A percentile compares a stretch with the other conserved stretches of the same genome.
Evolutionary conservation across 495 filamentous ascomycete genomes (phyloP).

Genomic region (Penicillium longicatenatum): DNA sequence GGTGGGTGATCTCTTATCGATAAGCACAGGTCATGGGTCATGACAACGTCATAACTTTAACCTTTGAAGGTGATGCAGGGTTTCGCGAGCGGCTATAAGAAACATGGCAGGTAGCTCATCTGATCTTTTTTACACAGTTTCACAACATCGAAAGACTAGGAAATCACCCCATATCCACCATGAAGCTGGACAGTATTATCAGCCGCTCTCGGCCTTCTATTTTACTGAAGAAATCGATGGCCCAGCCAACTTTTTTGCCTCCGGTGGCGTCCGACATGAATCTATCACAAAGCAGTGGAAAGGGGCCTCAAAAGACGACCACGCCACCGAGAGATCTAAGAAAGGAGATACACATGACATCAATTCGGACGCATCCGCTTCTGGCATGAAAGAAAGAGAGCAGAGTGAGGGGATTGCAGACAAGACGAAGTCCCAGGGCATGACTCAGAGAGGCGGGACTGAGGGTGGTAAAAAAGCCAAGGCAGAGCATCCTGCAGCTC

Average conservation of each 20-base stretch:
- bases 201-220: neutral
- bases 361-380: neutral
- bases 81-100: neutral
- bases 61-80: neutral
- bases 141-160: neutral
- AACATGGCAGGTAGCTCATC: neutral
- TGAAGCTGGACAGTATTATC: neutral
- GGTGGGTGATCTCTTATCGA: neutral
- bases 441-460: slow-evolving; percentile 43
- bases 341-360: slow-evolving; percentile 2
- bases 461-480: slow-evolving; percentile 56
- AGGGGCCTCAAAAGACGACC: slow-evolving; percentile 27
- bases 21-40: neutral
- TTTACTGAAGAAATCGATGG: neutral
- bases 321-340: slow-evolving; percentile 1
- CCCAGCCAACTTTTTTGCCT: slow-evolving; percentile 8
- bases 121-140: no score
- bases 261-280: slow-evolving; percentile 18
- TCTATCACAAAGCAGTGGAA: slow-evolving; percentile 35
- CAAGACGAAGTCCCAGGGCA: slow-evolving; percentile 41
- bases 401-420: slow-evolving; percentile 26
- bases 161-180: neutral
- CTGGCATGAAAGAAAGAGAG: slow-evolving; percentile 4
- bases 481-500: slow-evolving; percentile 64
- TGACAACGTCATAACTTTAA: neutral